Evolutionary conservation across 495 filamentous ascomycete species (phyloP).

Genomic region (Neurospora discreta): DNA sequence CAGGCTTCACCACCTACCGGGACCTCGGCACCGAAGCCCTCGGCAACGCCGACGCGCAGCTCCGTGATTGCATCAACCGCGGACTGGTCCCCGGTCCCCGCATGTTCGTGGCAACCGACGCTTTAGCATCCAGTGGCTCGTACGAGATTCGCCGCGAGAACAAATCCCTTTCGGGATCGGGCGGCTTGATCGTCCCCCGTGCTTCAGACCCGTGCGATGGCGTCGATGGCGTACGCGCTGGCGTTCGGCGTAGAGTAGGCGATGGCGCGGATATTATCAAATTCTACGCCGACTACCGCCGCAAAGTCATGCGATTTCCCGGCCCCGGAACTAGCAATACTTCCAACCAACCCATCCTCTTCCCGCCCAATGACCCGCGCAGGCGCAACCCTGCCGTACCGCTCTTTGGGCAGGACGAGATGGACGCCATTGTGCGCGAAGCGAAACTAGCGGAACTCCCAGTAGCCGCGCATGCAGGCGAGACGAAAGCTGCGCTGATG

Average conservation of each 20-base stretch:
- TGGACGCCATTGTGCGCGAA: slow-evolving; percentile 39
- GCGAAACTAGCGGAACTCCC: slow-evolving; percentile 28
- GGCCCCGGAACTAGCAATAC: slow-evolving; percentile 8
- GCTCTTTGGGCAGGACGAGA: slow-evolving; percentile 37
- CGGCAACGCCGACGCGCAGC: slow-evolving; percentile 30
- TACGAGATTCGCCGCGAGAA: slow-evolving; percentile 40
- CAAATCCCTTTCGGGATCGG: background rate
- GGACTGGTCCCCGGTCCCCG: slow-evolving; percentile 41
- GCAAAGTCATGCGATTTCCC: slow-evolving; percentile 36
- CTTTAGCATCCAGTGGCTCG: slow-evolving; percentile 34
- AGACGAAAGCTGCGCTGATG: slow-evolving; percentile 32
- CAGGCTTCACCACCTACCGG: slow-evolving; percentile 45
- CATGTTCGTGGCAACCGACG: slow-evolving; percentile 40
- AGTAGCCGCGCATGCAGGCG: slow-evolving; percentile 35
- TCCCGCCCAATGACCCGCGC: slow-evolving; percentile 9
- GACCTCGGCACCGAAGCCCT: slow-evolving; percentile 43
- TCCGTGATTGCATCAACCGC: slow-evolving; percentile 37
- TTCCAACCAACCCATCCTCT: slow-evolving; percentile 10
- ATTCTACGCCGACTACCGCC: slow-evolving; percentile 42
- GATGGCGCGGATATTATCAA: slow-evolving; percentile 43
- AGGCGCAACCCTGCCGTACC: slow-evolving; percentile 30
- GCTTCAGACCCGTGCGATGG: slow-evolving; percentile 37
- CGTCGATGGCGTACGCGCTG: slow-evolving; percentile 29
- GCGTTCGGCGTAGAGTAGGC: slow-evolving; percentile 35
- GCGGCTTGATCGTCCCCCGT: slow-evolving; percentile 18